A percentile compares a stretch with the other conserved stretches of the same genome.
These are phyloP conservation scores for Sanguinoderma infundibulare DNA, from an alignment of 1,284 basidiomycete genomes.

Conservation along the genomic window DNA sequence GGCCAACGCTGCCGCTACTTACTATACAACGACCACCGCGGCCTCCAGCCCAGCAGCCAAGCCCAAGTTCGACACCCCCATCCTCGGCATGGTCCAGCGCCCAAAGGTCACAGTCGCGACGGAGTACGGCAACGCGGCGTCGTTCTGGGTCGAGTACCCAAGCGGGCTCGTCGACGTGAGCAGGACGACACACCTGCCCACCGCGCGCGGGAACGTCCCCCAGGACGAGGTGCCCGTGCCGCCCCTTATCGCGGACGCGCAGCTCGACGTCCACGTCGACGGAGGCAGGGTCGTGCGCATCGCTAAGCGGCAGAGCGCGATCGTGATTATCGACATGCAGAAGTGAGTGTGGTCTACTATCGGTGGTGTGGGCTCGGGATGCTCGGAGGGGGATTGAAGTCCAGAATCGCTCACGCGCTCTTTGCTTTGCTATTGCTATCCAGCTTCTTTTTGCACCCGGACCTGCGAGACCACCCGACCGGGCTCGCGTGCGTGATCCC, in stretches of 20 bases:
- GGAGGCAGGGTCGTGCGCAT: slow-evolving; percentile 56
- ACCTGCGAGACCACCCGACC: slow-evolving; percentile 56
- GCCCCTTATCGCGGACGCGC: slow-evolving; percentile 40
- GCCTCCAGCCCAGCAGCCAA: neutral
- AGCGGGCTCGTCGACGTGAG: slow-evolving; percentile 66
- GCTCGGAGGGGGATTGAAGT: neutral
- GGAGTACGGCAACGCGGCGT: slow-evolving; percentile 58
- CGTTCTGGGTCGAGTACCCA: slow-evolving; percentile 74
- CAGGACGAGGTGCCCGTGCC: slow-evolving; percentile 34
- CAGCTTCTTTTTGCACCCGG: slow-evolving; percentile 71
- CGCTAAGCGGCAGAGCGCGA: slow-evolving; percentile 52
- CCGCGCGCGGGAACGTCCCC: slow-evolving; percentile 18
- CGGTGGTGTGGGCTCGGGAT: neutral
- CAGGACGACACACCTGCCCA: slow-evolving; percentile 45
- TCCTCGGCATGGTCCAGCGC: slow-evolving; percentile 49
- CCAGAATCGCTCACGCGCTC: neutral
- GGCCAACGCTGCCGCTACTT: slow-evolving; percentile 2
- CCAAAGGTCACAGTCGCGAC: slow-evolving; percentile 47
- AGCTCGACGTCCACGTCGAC: slow-evolving; percentile 59
- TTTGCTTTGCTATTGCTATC: neutral
- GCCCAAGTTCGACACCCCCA: slow-evolving; percentile 45
- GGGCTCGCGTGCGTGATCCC: slow-evolving; percentile 65
- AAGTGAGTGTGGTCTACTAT: slow-evolving; percentile 50
- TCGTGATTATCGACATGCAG: slow-evolving; percentile 75
- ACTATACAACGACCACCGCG: neutral